Percentiles rank a stretch among this genome's conserved stretches.
These are phyloP conservation scores for Trichoderma citrinoviride DNA, from an alignment of 2,329 filamentous ascomycete genomes.

Conservation along the genomic window DNA sequence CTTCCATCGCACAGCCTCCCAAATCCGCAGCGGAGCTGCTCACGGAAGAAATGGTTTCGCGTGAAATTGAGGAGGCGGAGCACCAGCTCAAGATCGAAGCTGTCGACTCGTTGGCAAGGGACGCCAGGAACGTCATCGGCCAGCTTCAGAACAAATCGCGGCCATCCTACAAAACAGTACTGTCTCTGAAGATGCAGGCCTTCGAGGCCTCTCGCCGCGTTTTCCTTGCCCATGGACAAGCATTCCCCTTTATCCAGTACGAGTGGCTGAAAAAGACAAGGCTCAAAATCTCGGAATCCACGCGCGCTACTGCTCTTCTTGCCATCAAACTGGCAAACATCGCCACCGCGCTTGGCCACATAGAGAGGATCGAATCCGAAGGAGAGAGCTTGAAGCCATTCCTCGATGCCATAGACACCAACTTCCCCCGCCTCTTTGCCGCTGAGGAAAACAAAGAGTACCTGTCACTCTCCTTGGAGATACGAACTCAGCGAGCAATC, in stretches of 20 bases:
- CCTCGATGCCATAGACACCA: slow-evolving; percentile 33
- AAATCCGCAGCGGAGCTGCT: neutral
- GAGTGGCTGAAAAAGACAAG: slow-evolving; percentile 20
- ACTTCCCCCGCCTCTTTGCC: slow-evolving; percentile 34
- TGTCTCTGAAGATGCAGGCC: slow-evolving; percentile 30
- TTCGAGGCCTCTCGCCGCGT: slow-evolving; percentile 30
- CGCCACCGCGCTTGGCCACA: slow-evolving; percentile 34
- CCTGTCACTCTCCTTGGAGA: slow-evolving; percentile 33
- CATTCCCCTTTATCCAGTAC: slow-evolving; percentile 33
- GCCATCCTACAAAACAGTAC: slow-evolving; percentile 24
- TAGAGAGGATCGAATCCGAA: slow-evolving; percentile 24
- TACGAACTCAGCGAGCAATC: slow-evolving; percentile 40
- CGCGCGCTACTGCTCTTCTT: slow-evolving; percentile 6
- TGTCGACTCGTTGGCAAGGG: slow-evolving; percentile 31
- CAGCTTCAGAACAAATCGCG: slow-evolving; percentile 27
- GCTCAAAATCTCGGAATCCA: neutral
- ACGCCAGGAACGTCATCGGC: slow-evolving; percentile 31
- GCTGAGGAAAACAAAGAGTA: slow-evolving; percentile 22
- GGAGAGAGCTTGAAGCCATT: slow-evolving; percentile 28
- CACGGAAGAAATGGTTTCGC: neutral
- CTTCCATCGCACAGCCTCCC: neutral
- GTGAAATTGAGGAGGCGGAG: slow-evolving; percentile 24
- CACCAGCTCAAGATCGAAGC: slow-evolving; percentile 28
- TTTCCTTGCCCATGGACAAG: slow-evolving; percentile 26
- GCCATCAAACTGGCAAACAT: slow-evolving; percentile 38